A percentile compares a stretch with the other conserved stretches of the same genome.
Evolutionary conservation across 176 grass and related monocot genomes (phyloP).

Genomic region (Triticum urartu): DNA sequence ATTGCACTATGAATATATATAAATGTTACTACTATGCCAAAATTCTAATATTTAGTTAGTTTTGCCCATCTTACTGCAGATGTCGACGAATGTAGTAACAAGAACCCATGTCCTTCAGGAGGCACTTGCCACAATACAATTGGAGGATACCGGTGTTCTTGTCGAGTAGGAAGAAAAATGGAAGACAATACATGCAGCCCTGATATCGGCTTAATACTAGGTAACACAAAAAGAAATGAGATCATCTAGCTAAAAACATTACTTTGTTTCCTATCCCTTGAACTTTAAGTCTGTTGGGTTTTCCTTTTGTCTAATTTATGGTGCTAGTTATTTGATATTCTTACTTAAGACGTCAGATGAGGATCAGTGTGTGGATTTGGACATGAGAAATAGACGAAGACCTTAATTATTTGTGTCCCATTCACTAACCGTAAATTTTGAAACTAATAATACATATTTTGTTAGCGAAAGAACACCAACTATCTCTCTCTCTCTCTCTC

Average conservation of each 20-base stretch:
- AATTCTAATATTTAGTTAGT: background rate
- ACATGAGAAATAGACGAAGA: too few relatives aligned
- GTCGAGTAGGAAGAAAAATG: conserved; percentile 18
- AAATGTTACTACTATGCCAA: background rate
- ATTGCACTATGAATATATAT: background rate
- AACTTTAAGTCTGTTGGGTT: too few relatives aligned
- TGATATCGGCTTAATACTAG: conserved; percentile 17
- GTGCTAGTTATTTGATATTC: too few relatives aligned
- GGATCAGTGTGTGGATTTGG: background rate
- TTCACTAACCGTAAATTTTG: background rate
- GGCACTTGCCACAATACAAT: background rate
- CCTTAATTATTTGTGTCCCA: background rate
- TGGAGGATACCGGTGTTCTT: conserved; percentile 14
- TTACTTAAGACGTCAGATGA: too few relatives aligned
- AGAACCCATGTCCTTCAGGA: background rate
- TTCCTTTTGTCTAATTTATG: too few relatives aligned
- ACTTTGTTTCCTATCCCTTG: too few relatives aligned
- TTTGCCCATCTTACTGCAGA: background rate
- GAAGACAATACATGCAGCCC: background rate
- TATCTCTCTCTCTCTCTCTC: background rate
- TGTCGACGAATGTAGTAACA: conserved; percentile 18
- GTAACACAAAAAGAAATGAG: background rate
- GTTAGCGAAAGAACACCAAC: background rate
- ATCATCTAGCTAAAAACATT: background rate
- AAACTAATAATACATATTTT: background rate